Conservation (phyloP, 306 rosid genomes). For the Rosa persica region DNA sequence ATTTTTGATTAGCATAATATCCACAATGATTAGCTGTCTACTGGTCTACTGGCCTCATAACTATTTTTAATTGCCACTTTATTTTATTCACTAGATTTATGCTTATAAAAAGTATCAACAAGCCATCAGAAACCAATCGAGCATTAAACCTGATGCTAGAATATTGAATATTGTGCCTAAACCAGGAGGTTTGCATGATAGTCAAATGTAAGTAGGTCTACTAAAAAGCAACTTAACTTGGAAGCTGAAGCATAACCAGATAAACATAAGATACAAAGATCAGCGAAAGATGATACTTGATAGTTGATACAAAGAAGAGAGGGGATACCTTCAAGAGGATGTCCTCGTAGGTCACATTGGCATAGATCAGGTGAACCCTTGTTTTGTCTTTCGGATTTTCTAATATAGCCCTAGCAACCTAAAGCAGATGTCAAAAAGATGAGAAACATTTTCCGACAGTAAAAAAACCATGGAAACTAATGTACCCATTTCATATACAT, state of each 20-base stretch:
- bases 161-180: neutral
- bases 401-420: slow-evolving; percentile 94
- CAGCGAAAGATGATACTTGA: neutral
- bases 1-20: too few species aligned
- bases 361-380: slow-evolving; percentile 92
- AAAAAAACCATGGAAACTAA: neutral
- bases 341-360: slow-evolving; percentile 83
- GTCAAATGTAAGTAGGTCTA: neutral
- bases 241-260: neutral
- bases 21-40: neutral
- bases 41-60: neutral
- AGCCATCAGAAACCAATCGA: neutral
- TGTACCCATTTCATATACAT: slow-evolving; percentile 5
- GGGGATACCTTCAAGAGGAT: slow-evolving; percentile 83
- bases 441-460: slow-evolving; percentile 4
- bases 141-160: neutral
- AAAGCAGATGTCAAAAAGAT: slow-evolving; percentile 9
- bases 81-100: neutral
- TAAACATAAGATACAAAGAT: neutral
- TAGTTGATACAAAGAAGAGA: slow-evolving; percentile 1
- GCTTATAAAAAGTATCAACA: neutral
- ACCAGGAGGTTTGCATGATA: neutral
- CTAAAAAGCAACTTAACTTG: neutral
- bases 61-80: too few species aligned
- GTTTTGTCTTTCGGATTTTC: slow-evolving; percentile 89